Evolutionary conservation across 1,284 basidiomycete species (phyloP), one percentile per base, ranked within the genome.

Genomic region (Leucoagaricus sp.): DNA sequence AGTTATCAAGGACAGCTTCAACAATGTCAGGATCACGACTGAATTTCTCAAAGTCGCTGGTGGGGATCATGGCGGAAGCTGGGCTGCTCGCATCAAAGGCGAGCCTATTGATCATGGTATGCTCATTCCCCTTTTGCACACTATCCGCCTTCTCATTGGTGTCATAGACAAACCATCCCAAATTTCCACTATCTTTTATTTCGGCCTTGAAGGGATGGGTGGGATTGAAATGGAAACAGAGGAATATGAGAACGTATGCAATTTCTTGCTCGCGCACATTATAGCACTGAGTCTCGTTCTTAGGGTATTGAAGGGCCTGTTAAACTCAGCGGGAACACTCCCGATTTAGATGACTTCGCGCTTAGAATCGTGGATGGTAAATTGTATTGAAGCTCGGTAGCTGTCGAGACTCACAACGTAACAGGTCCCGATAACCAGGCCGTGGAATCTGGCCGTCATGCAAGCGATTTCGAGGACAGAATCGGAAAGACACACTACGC

Each of bases 61-160:
- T 31, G 92, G 91, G 13, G 78, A 82, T 23, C 82, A 89, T 67
- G 92, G 93, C 6, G 93, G 92, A 15, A 93, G 89, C 69, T 98
- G 95, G 95, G 93, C 89, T 63, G 90, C 87, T 4, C 84, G 96
- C 51, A 82, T 98, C 59, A 89, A 87, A 65, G 94, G 95, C 17
- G 82, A 86, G 65, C 91, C 93, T 17, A 76, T 97, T 21, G 77
- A 91, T 59, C 68, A 75, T 59, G 73, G 91, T 92, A 59, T 58
- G 81, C 69, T 26, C 9, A 45, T 23, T 9, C 19, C 6, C 21
- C 34, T 8, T 44, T 5, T 9, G 51, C 8, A 12, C 12, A 28
- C 3, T 15, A 42, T 15, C 9, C 13, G 19, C 13, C 25, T 31
- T 21, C 33, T 47, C 40, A 48, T 31, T 25, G 8, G n/a, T 19